Base-by-base conservation (phyloP, 352 stramenopile species). In the Sclerospora graminicola region DNA sequence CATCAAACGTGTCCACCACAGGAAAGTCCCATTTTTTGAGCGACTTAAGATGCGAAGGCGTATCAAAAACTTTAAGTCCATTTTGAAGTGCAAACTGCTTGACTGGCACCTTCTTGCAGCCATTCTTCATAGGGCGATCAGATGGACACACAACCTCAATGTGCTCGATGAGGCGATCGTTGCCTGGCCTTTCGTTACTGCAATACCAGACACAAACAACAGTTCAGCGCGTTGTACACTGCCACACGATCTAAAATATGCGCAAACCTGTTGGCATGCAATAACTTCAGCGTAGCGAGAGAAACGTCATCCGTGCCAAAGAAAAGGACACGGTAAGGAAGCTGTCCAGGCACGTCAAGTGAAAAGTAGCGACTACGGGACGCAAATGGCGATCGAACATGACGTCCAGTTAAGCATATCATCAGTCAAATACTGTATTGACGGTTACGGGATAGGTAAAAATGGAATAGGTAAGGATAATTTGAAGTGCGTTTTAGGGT, bases 221-320 rank as follows among this genome's bases (percentile, higher is more conserved):
- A 34, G 34, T 13, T 45, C 3, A 45, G 37, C 3, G 5, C 31
- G 27, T 16, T 16, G n/a, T 24, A 52, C 13, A 21, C 24, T 31
- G 29, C 34, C 42, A 54, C 20, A 48, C 27, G 15, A 38, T 41
- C 31, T 24, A 33, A 47, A 26, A 26, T 15, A 18, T 11, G 24
- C 16, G n/a, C 31, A 1, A 13, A 84, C 70, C 77, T 86, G 60
- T 84, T 78, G 44, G 51, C 60, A 41, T 89, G 64, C 48, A 92
- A 59, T 27, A 45, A 49, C 44, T 72, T 57, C 15, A 92, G 73
- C 51, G 80, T 92, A 26, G 77, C 68, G 24, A 89, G 64, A 14
- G 80, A 89, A 19, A 92, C 74, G 30, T 92, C 71, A 45, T 92
- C 80, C 2, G 80, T 92, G 23, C 80, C 80, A 57, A 92, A 92